Percentiles rank a stretch among this genome's conserved stretches.
phyloP scores from a whole-genome alignment of 805 yeast genomes.

The Wickerhamomyces chambardii region DNA sequence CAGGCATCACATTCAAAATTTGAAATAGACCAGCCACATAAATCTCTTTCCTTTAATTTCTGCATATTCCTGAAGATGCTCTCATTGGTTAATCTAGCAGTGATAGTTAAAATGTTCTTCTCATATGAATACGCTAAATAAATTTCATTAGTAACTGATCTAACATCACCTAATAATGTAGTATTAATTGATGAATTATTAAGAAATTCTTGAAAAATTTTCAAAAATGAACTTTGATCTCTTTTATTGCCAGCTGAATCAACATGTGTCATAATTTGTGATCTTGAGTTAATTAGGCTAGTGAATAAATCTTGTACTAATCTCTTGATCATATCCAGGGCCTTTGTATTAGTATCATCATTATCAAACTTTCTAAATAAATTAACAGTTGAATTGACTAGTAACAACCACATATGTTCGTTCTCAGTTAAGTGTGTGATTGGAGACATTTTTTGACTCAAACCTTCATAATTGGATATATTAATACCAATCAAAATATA shows the following conservation, averaged over 20 bases:
- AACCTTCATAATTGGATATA: constrained; percentile 17
- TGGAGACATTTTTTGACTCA: constrained; percentile 2
- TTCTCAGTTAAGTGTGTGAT: constrained; percentile 15
- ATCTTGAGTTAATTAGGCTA: constrained; percentile 23
- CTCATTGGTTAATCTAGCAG: constrained; percentile 45
- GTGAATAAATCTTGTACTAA: constrained; percentile 33
- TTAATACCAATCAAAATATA: constrained; percentile 23
- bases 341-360: constrained; percentile 4
- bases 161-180: constrained; percentile 50
- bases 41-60: constrained; percentile 28
- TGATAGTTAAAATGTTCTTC: constrained; percentile 39
- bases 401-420: constrained; percentile 28
- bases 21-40: constrained; percentile 57
- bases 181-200: constrained; percentile 34
- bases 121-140: constrained; percentile 60
- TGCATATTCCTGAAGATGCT: constrained; percentile 42
- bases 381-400: constrained; percentile 29
- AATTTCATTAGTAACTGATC: constrained; percentile 51
- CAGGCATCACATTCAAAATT: constrained; percentile 65
- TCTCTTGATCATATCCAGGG: constrained; percentile 26
- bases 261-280: constrained; percentile 9
- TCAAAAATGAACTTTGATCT: constrained; percentile 33
- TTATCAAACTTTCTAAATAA: constrained; percentile 21
- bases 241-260: constrained; percentile 9
- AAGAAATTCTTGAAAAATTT: constrained; percentile 46